Conservation (phyloP, 1,139 yeast species). For the Meyerozyma athensensis region DNA sequence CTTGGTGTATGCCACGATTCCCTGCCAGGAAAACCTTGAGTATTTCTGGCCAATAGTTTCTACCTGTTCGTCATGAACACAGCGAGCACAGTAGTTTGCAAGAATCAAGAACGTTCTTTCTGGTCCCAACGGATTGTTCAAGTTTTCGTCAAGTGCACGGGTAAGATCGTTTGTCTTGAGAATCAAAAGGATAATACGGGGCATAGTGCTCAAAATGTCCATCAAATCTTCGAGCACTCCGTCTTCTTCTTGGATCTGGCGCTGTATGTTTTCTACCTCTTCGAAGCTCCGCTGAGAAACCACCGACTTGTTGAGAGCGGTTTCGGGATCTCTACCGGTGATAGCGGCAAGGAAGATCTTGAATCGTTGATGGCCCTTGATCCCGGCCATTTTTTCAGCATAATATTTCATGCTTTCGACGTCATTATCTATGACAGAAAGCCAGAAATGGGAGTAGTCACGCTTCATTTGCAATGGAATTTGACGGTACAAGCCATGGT, state of each 20-base stretch:
- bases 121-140: slow-evolving; percentile 80
- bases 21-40: slow-evolving; percentile 32
- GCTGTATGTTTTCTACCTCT: slow-evolving; percentile 58
- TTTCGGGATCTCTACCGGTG: slow-evolving; percentile 68
- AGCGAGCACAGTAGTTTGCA: slow-evolving; percentile 83
- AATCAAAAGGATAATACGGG: slow-evolving; percentile 78
- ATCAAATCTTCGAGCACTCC: slow-evolving; percentile 72
- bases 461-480: slow-evolving; percentile 75
- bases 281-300: slow-evolving; percentile 52
- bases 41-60: slow-evolving; percentile 33
- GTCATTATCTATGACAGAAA: slow-evolving; percentile 74
- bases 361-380: slow-evolving; percentile 68
- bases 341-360: slow-evolving; percentile 87
- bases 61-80: slow-evolving; percentile 64
- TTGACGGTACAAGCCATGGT: slow-evolving; percentile 89
- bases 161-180: slow-evolving; percentile 93
- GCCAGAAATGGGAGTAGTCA: slow-evolving; percentile 89
- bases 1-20: slow-evolving; percentile 19
- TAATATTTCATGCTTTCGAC: slow-evolving; percentile 61
- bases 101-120: slow-evolving; percentile 83
- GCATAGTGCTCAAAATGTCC: slow-evolving; percentile 75
- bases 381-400: slow-evolving; percentile 78
- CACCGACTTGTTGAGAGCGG: slow-evolving; percentile 45
- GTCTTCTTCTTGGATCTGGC: slow-evolving; percentile 49
- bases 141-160: slow-evolving; percentile 77